Evolutionary conservation across 2,329 filamentous ascomycete genomes (phyloP), one percentile per base, ranked within the genome.

Genomic region (Cordyceps farinosa): DNA sequence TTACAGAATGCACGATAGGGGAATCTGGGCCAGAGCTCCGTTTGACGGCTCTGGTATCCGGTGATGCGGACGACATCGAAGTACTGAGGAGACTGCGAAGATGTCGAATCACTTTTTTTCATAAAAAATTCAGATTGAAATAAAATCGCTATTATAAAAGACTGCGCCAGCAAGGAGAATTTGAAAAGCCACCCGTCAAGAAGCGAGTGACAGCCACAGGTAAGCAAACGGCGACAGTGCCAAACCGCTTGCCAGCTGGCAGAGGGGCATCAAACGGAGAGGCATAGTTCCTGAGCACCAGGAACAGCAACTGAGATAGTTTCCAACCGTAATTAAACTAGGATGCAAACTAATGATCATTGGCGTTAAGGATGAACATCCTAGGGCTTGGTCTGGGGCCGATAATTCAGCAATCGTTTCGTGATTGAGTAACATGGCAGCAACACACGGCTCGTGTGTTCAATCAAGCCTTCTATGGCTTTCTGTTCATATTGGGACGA

Each of bases 31-130:
- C 63, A 6, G 58, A 64, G 15, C 27, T 22, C 22, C 52, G 42
- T 45, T 47, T 56, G 9, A 17, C 8, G 42, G 42, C 13, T 27
- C 32, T 44, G 13, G 17, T 50, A 13, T 56, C 29, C 51, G 34
- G n/a, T 30, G 45, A 29, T 22, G 10, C 13, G n/a, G 60, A 22
- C 52, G 52, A 51, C 60, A 62, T 62, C 50, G 22, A 38, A 44
- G 27, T 22, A 17, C 5, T 6, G 52, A 27, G 22, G 29, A 5
- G 36, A 9, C 32, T 34, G 22, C 15, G 8, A 27, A n/a, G n/a
- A 13, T 5, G 10, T 13, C 2, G 15, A 7, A n/a, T n/a, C 5
- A 11, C 34, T 45, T 22, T 34, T 45, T 17, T 48, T 22, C 22
- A 22, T 22, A 22, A 22, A 22, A 22, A 3, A 10, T 15, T 30